Percentiles rank a stretch among this genome's conserved stretches.
These are phyloP conservation scores for Chrysanthemum makinoi DNA, from an alignment of 129 eudicot genomes.

Conservation along the genomic window DNA sequence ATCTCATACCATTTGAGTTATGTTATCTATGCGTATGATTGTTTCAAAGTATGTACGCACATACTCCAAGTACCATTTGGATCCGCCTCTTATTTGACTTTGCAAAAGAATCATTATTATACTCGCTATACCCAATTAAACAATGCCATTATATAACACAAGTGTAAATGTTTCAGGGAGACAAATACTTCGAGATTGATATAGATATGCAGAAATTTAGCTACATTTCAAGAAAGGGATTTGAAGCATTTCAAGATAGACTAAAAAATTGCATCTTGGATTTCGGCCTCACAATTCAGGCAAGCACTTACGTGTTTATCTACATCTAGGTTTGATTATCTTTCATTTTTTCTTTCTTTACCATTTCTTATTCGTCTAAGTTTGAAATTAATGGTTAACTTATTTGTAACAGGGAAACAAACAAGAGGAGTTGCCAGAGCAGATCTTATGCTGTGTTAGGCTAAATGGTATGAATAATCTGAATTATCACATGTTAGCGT, in stretches of 20 bases:
- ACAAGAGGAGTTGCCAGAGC: slow-evolving; percentile 87
- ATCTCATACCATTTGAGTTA: background rate
- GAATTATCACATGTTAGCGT: slow-evolving; percentile 62
- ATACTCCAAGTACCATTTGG: background rate
- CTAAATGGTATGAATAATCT: slow-evolving; percentile 66
- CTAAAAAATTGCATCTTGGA: slow-evolving; percentile 73
- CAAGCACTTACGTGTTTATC: slow-evolving; percentile 11
- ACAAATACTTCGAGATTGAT: slow-evolving; percentile 84
- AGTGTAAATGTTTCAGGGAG: slow-evolving; percentile 49
- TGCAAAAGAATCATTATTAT: background rate
- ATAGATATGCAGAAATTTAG: slow-evolving; percentile 92
- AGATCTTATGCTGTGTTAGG: slow-evolving; percentile 74
- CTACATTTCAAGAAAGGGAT: slow-evolving; percentile 94
- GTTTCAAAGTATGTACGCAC: background rate
- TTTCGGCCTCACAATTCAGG: slow-evolving; percentile 93
- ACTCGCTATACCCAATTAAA: background rate
- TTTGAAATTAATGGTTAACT: background rate
- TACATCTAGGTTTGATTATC: background rate
- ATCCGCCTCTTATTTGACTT: background rate
- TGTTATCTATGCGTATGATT: background rate
- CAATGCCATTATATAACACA: background rate
- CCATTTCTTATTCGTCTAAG: background rate
- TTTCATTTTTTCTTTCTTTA: no score
- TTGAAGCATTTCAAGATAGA: slow-evolving; percentile 65
- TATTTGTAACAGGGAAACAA: slow-evolving; percentile 60